phyloP scores from a whole-genome alignment of 1,284 basidiomycete species.

The Xerocomus minutiporus region DNA sequence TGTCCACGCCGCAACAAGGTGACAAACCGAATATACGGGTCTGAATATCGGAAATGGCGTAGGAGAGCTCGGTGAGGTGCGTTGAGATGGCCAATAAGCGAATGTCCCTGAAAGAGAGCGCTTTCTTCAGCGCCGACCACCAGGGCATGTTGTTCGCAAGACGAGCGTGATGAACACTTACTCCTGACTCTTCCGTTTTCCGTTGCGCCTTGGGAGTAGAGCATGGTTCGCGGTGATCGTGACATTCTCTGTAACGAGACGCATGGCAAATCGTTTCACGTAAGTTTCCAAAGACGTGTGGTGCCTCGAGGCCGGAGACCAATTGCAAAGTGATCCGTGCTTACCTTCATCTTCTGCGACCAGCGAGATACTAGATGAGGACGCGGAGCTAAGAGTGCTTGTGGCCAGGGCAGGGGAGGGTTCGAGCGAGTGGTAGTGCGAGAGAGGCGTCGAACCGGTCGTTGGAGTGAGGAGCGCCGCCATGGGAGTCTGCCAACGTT shows the following conservation, averaged over 20 bases:
- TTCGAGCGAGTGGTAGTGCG: constrained; percentile 34
- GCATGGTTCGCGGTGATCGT: constrained; percentile 57
- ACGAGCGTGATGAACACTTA: constrained; percentile 32
- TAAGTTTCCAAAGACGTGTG: constrained; percentile 30
- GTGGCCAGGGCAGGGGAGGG: constrained; percentile 37
- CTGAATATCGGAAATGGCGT: constrained; percentile 78
- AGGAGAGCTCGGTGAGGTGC: constrained; percentile 77
- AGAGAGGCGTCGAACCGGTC: constrained; percentile 30
- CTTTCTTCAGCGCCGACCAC: constrained; percentile 29
- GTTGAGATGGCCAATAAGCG: constrained; percentile 73
- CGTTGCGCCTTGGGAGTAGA: constrained; percentile 39
- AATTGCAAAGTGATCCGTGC: constrained; percentile 18
- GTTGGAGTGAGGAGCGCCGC: constrained; percentile 26
- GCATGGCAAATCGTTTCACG: constrained; percentile 33
- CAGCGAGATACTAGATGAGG: constrained; percentile 49
- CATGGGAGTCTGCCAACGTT: constrained; percentile 15
- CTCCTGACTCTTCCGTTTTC: constrained; percentile 57
- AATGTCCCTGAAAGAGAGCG: constrained; percentile 51
- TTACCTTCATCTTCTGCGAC: constrained; percentile 57
- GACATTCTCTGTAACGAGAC: constrained; percentile 51
- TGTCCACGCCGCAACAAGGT: constrained; percentile 1
- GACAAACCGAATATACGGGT: constrained; percentile 76
- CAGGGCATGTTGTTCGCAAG: constrained; percentile 20
- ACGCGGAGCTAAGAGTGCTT: constrained; percentile 39
- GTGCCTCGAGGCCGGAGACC: constrained; percentile 21